Evolutionary conservation across 2,329 filamentous ascomycete genomes (phyloP).

Genomic region (Fusarium tjaetaba): DNA sequence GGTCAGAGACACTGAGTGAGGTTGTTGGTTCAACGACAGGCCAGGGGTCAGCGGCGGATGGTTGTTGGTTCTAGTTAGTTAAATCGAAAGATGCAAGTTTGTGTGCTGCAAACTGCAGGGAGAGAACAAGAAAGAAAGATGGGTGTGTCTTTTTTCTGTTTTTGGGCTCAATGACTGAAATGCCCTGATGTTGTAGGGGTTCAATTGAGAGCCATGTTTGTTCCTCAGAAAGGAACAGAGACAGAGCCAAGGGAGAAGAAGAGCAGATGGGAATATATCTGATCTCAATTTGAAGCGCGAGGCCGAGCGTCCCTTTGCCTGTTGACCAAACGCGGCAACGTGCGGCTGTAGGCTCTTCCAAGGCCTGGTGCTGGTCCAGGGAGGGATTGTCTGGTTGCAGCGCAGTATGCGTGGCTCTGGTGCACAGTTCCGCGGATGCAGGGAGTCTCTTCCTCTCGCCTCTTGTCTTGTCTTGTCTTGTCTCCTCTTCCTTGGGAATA

Average conservation of each 20-base stretch:
- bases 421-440: neutral
- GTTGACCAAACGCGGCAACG: constrained; percentile 27
- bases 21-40: constrained; percentile 22
- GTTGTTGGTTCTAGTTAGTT: constrained; percentile 15
- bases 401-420: constrained; percentile 5
- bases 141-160: neutral
- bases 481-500: neutral
- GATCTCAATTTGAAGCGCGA: constrained; percentile 7
- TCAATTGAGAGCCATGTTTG: constrained; percentile 7
- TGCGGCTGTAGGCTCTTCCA: neutral
- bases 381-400: constrained; percentile 22
- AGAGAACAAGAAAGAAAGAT: neutral
- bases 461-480: neutral
- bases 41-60: neutral
- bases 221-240: neutral
- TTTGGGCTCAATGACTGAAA: neutral
- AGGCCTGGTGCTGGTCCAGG: neutral
- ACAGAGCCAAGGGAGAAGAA: neutral
- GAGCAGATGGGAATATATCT: constrained; percentile 13
- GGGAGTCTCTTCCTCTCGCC: neutral
- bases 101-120: neutral
- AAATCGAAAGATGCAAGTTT: neutral
- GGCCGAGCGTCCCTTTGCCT: constrained; percentile 11
- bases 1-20: constrained; percentile 6
- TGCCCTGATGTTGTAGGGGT: neutral